Base-by-base conservation (phyloP, 805 yeast genomes). In the Lachancea mirantina region DNA sequence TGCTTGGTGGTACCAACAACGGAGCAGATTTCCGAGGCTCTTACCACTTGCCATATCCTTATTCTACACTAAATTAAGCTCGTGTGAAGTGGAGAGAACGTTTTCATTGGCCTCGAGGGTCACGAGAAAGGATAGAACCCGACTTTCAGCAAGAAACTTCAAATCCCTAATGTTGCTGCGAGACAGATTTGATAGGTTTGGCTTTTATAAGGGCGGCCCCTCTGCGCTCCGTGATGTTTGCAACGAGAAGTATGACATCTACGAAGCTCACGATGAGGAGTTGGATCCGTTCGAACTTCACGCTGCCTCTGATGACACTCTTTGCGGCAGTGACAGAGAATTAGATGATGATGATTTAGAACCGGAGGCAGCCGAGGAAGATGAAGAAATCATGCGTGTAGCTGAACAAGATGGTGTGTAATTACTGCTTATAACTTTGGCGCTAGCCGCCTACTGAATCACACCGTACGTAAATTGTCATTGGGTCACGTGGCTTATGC, bases 1-100 rank as follows among this genome's bases (percentile, higher is more conserved):
- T 25, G 35, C 26, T n/a, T 35, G 35, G 34, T 30, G 34, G 34
- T 30, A 30, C 24, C 18, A 30, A 14, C 39, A 16, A 20, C 35
- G 26, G 14, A 8, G 8, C 22, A 16, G 26, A 14, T 30, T 14
- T 13, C 28, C 27, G 16, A 18, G 22, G n/a, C 30, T 35, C n/a
- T 35, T 35, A 13, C 17, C 23, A 8, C 26, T 29, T 10, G 38
- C 34, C 11, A 23, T 35, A 22, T 23, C 34, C 13, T 17, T 35
- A 10, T 35, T 22, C 22, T 35, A 35, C 30, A 35, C 38, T 7
- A 35, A 23, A n/a, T 8, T 35, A 8, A 35, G 34, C 30, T 13
- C 38, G n/a, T 13, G 30, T 21, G 34, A 24, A 18, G 29, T 29
- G 14, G 38, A 35, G n/a, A 17, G 25, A 19, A 13, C 15, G 23